Evolutionary conservation across 768 basidiomycete genomes (phyloP), one percentile per base, ranked within the genome.

Genomic region (Mycena crocata): DNA sequence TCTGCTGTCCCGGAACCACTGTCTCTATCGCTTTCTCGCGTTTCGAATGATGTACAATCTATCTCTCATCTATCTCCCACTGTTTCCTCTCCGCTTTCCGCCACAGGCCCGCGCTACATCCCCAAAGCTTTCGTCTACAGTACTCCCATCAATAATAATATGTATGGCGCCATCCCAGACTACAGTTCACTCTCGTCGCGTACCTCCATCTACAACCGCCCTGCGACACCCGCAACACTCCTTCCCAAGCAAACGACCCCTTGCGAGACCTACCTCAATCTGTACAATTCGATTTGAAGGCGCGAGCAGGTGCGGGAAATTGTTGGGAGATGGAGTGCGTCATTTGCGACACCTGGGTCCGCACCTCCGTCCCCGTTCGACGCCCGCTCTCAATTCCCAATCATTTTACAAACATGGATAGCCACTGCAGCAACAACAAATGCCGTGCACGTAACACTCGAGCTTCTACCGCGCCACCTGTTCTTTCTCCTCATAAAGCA

Each of bases 311-410:
- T 17, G 19, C 8, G n/a, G 26, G 23, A 3, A 34, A 57, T 28
- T 32, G 17, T 14, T 62, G 60, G 60, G 50, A 54, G 28, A 23
- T 62, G 1, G 17, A 52, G 14, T 63, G 62, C 34, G 12, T 13
- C 7, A 40, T 28, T 21, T 63, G 62, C 34, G 30, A 44, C 6
- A 24, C 15, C 7, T 63, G 51, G 52, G 30, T 55, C 30, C 26
- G 15, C 9, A 49, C 46, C 14, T 51, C 62, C 9, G 34, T 63
- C 3, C 62, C 42, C 8, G 13, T 4, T 24, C 52, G 51, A 2
- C 62, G 30, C 26, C 31, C 26, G 12, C 44, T 42, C 32, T 6
- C 45, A 10, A 56, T 51, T 28, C 50, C 60, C 10, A 42, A 49
- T 28, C 39, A 51, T n/a, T 62, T 62, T 28, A 21, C 35, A 21